A percentile compares a stretch with the other conserved stretches of the same genome.
Conservation (phyloP, 108 stramenopile species). For the Fistulifera pelliculosa region DNA sequence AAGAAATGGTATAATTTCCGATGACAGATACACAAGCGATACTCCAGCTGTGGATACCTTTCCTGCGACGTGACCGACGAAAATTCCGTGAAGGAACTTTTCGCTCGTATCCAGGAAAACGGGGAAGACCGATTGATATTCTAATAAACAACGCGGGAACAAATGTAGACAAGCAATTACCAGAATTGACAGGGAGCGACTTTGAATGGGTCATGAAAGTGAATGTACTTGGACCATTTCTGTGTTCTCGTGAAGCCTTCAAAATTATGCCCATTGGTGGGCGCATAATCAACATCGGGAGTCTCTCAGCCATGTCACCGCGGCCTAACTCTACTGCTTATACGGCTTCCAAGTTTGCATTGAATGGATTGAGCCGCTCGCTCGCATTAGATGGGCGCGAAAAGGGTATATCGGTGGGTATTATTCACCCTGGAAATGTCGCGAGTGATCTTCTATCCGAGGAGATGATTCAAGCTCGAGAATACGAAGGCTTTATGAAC, state of each 20-base stretch:
- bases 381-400: constrained; percentile 65
- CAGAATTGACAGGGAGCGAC: constrained; percentile 28
- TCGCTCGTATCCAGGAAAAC: constrained; percentile 13
- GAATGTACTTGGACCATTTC: constrained; percentile 63
- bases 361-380: constrained; percentile 55
- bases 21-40: not conserved
- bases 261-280: constrained; percentile 57
- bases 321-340: constrained; percentile 67
- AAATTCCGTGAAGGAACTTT: constrained; percentile 33
- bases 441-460: constrained; percentile 3
- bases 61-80: constrained; percentile 48
- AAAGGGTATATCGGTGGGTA: constrained; percentile 45
- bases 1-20: constrained; percentile 15
- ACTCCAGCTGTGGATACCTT: too few relatives aligned
- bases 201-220: constrained; percentile 49
- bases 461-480: constrained; percentile 41
- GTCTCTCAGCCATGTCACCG: constrained; percentile 51
- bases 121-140: constrained; percentile 38
- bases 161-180: constrained; percentile 36
- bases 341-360: constrained; percentile 69
- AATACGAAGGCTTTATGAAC: constrained; percentile 54
- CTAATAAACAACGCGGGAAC: constrained; percentile 80
- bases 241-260: constrained; percentile 61
- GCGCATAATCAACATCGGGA: constrained; percentile 75
- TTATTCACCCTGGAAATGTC: constrained; percentile 76